Evolutionary conservation across 192 early-diverging fungal genomes (phyloP).

Genomic region (Podila clonocystis): DNA sequence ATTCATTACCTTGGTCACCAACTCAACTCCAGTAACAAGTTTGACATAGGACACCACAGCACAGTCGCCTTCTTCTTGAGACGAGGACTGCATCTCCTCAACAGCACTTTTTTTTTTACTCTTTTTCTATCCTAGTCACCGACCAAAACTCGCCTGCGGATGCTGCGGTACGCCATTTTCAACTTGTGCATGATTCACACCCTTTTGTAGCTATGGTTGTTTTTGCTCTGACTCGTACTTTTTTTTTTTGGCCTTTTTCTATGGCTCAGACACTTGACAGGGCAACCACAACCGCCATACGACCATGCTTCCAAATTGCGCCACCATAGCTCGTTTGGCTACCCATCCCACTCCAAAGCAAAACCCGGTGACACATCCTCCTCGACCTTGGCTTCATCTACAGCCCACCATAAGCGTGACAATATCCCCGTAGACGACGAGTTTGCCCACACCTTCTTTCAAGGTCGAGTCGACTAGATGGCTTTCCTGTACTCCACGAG

Average conservation of each 20-base stretch:
- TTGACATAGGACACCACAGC: neutral
- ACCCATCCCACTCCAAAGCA: neutral
- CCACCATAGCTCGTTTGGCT: neutral
- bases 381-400: neutral
- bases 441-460: constrained; percentile 30
- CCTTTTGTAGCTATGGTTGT: too few species aligned
- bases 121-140: constrained; percentile 20
- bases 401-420: neutral
- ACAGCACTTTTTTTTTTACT: neutral
- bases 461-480: constrained; percentile 13
- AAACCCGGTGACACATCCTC: neutral
- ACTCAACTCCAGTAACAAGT: neutral
- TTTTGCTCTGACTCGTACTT: neutral
- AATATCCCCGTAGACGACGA: constrained; percentile 36
- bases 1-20: neutral
- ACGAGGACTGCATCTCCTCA: neutral
- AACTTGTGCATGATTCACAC: neutral
- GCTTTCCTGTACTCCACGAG: too few species aligned
- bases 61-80: too few species aligned
- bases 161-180: constrained; percentile 22
- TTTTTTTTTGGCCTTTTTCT: neutral
- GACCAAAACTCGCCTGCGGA: constrained; percentile 26
- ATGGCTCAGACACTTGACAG: constrained; percentile 33
- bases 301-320: constrained; percentile 18
- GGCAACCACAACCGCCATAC: constrained; percentile 28